Percentiles rank a stretch among this genome's conserved stretches.
Conservation (phyloP, 140 eudicot species). For the Flaveria floridana region DNA sequence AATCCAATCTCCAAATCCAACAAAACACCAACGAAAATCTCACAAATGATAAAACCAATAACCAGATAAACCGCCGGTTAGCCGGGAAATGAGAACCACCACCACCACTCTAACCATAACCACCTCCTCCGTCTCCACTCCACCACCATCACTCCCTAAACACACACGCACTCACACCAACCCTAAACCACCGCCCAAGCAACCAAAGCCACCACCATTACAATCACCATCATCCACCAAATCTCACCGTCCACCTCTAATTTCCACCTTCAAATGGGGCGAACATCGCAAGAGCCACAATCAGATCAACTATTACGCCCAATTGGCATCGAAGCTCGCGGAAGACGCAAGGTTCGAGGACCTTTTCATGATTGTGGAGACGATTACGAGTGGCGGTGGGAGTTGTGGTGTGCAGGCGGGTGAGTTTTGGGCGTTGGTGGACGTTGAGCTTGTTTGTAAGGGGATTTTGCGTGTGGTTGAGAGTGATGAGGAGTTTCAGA, state of each 20-base stretch:
- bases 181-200: conserved; percentile 37
- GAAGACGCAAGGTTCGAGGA: conserved; percentile 65
- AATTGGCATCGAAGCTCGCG: conserved; percentile 75
- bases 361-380: conserved; percentile 63
- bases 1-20: conserved; percentile 38
- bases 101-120: conserved; percentile 33
- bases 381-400: conserved; percentile 31
- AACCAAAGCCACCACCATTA: conserved; percentile 25
- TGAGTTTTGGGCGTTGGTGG: conserved; percentile 45
- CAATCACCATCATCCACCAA: conserved; percentile 13
- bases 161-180: conserved; percentile 25
- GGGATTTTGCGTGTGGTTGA: conserved; percentile 48
- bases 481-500: conserved; percentile 44
- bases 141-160: conserved; percentile 36
- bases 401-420: conserved; percentile 37
- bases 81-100: conserved; percentile 45
- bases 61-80: conserved; percentile 34
- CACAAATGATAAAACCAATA: background rate
- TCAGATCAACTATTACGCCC: conserved; percentile 53
- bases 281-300: conserved; percentile 29
- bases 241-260: conserved; percentile 45
- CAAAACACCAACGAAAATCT: conserved; percentile 13
- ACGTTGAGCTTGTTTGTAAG: conserved; percentile 37
- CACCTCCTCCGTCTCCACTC: conserved; percentile 42
- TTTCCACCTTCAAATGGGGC: conserved; percentile 43